phyloP scores from a whole-genome alignment of 208 protist species.

The Trypanosoma scelopori region DNA sequence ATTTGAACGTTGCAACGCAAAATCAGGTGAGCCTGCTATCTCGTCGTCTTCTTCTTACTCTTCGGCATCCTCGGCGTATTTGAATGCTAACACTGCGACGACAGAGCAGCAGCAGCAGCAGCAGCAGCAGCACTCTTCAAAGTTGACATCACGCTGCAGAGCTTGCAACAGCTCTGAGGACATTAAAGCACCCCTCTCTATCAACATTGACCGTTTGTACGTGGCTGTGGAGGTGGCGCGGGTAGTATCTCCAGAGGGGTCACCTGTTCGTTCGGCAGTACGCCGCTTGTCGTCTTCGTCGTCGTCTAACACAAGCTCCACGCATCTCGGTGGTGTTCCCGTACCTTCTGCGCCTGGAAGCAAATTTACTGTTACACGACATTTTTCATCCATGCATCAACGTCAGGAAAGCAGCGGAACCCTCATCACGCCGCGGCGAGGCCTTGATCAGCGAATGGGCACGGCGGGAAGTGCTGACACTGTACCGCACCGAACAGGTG shows the following conservation, averaged over 20 bases:
- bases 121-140: neutral
- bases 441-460: neutral
- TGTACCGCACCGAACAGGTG: neutral
- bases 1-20: slow-evolving; percentile 3
- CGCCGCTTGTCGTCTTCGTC: slow-evolving; percentile 1
- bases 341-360: slow-evolving; percentile 12
- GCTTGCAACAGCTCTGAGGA: neutral
- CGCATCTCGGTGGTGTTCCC: neutral
- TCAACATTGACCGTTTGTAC: slow-evolving; percentile 22
- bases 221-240: slow-evolving; percentile 3
- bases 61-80: neutral
- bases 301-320: neutral
- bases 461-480: neutral
- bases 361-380: slow-evolving; percentile 35
- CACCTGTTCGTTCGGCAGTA: neutral
- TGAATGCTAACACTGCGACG: too few species aligned
- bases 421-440: neutral
- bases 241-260: neutral
- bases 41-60: slow-evolving; percentile 5
- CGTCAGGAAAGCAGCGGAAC: slow-evolving; percentile 1
- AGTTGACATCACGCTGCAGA: neutral
- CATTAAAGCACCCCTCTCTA: neutral
- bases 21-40: neutral
- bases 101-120: too few species aligned
- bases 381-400: slow-evolving; percentile 8